Evolutionary conservation across 352 stramenopile genomes (phyloP).

Genomic region (Aphanomyces cochlioides): DNA sequence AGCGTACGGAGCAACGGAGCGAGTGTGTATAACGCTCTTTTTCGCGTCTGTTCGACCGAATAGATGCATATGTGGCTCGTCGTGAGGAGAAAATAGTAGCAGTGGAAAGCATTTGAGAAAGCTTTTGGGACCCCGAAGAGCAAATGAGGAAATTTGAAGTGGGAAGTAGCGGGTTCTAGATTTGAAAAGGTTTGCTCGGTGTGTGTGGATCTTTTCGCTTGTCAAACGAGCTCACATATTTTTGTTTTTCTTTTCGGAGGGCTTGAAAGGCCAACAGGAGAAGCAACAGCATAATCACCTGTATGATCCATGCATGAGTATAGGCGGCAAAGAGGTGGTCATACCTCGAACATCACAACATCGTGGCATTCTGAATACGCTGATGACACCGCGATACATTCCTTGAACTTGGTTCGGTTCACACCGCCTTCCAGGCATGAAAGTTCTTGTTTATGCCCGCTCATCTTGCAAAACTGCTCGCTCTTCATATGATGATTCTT

Average conservation of each 20-base stretch:
- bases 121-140: no score
- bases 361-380: slow-evolving; percentile 37
- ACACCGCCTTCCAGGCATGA: slow-evolving; percentile 37
- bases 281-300: slow-evolving; percentile 54
- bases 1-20: no score
- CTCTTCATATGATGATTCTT: slow-evolving; percentile 34
- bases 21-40: no score
- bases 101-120: no score
- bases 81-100: no score
- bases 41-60: no score
- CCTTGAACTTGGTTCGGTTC: slow-evolving; percentile 48
- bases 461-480: slow-evolving; percentile 63
- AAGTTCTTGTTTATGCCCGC: slow-evolving; percentile 63
- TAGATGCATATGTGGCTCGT: no score
- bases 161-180: not conserved
- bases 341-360: slow-evolving; percentile 77
- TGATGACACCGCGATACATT: slow-evolving; percentile 46
- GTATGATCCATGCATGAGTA: slow-evolving; percentile 6
- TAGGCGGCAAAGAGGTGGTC: not conserved
- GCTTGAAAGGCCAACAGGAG: slow-evolving; percentile 47
- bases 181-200: slow-evolving; percentile 35
- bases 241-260: slow-evolving; percentile 58
- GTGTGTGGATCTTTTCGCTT: slow-evolving; percentile 61
- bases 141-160: no score
- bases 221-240: slow-evolving; percentile 78